phyloP scores from a whole-genome alignment of 2,329 filamentous ascomycete species.

The Lachnellula subtilissima region DNA sequence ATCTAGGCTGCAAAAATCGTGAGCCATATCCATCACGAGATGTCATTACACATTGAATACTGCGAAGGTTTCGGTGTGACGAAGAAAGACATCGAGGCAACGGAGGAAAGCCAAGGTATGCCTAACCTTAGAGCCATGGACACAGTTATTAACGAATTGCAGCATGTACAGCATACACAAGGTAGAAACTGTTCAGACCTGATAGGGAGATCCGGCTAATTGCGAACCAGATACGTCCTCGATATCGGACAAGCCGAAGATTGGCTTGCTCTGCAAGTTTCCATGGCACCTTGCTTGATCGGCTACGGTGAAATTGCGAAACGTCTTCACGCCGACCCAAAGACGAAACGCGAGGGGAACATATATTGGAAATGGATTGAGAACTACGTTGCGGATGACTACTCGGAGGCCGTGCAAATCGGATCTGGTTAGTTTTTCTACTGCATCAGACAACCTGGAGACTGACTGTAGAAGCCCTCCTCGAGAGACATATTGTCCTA shows the following conservation, averaged over 20 bases:
- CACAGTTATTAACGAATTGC: slow-evolving; percentile 8
- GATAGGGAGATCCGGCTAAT: not conserved
- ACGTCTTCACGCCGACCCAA: slow-evolving; percentile 59
- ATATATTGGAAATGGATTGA: slow-evolving; percentile 87
- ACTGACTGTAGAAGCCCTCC: slow-evolving; percentile 47
- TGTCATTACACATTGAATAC: slow-evolving; percentile 75
- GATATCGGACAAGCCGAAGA: slow-evolving; percentile 85
- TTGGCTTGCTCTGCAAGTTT: slow-evolving; percentile 80
- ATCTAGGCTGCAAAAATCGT: slow-evolving; percentile 63
- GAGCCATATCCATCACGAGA: slow-evolving; percentile 72
- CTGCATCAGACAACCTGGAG: not conserved
- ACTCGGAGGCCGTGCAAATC: slow-evolving; percentile 63
- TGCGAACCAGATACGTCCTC: slow-evolving; percentile 64
- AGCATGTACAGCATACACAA: slow-evolving; percentile 76
- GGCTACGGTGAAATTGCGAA: slow-evolving; percentile 79
- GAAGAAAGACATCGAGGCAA: slow-evolving; percentile 64
- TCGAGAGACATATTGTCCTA: slow-evolving; percentile 69
- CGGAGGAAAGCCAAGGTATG: slow-evolving; percentile 69
- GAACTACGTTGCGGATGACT: slow-evolving; percentile 81
- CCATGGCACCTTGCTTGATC: slow-evolving; percentile 81
- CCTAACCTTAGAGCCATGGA: not conserved
- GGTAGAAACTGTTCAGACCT: slow-evolving; percentile 19
- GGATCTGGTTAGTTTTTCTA: slow-evolving; percentile 55
- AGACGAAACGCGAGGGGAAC: slow-evolving; percentile 61
- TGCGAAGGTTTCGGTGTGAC: slow-evolving; percentile 77